Base-by-base conservation (phyloP, 2,329 filamentous ascomycete genomes). In the Pseudogymnoascus sp. region DNA sequence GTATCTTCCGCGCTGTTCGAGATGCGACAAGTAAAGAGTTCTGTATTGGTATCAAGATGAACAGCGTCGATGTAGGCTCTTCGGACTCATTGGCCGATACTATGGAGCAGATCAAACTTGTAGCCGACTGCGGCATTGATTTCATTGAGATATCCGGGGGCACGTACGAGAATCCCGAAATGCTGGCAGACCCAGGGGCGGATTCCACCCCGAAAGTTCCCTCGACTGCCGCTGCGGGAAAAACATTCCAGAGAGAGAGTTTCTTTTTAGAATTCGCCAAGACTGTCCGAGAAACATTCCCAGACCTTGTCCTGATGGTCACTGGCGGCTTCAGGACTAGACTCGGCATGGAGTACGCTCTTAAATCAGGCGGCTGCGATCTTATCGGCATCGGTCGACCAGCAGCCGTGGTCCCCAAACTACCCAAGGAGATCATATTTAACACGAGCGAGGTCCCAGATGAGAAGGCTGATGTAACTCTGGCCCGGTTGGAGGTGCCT, bases 121-220 rank as follows among this genome's bases (percentile, higher is more conserved):
- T 86, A 4, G 71, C 71, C 0, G 73, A 72, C 4, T 76, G 75
- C 38, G 80, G 74, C 4, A 72, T 89, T 1, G 87, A 90, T 71
- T 89, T 88, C 65, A 72, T 90, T 1, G 86, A 90, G 71, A 78
- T 90, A 25, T 84, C 80, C 16, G 87, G 87, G 0, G 86, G 87
- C 0, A 80, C 71, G 0, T 85, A 81, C 64, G 80, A 85, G 65
- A 71, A 83, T 61, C 77, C 82, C 0, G 67, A 64, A 58, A 79
- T 82, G 47, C n/a, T 54, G 47, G 28, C 11, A 7, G 47, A 54
- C 12, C 47, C 16, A 32, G 47, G 18, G 47, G 16, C 28, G 47
- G 28, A 32, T 9, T 12, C 47, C 14, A 62, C 70, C 64, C 30
- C 35, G 3, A 64, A 62, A 3, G 28, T 28, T 34, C 22, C 41